Conservation (phyloP, 371 early-diverging fungal genomes). For the Dipsacomyces acuminosporus region DNA sequence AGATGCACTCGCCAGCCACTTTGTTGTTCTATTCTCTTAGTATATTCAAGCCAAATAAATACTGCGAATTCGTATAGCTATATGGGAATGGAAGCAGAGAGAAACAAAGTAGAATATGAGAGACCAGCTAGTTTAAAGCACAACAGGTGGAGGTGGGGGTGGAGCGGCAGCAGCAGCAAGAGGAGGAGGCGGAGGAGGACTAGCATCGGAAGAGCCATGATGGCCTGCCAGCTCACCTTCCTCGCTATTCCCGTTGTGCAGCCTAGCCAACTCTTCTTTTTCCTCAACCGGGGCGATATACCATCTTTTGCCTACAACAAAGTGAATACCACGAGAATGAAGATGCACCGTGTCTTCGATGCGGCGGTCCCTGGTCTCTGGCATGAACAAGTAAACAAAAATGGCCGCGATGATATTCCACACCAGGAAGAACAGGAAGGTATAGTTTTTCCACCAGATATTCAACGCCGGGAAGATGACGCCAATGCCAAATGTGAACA, state of each 20-base stretch:
- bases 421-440: conserved; percentile 65
- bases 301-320: conserved; percentile 38
- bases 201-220: too few species aligned
- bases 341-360: conserved; percentile 40
- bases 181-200: too few species aligned
- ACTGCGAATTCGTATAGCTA: neutral
- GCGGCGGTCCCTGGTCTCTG: conserved; percentile 71
- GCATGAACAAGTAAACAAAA: conserved; percentile 62
- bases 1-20: too few species aligned
- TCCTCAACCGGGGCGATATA: conserved; percentile 14
- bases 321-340: conserved; percentile 44
- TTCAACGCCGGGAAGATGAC: conserved; percentile 64
- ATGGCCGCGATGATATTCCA: conserved; percentile 49
- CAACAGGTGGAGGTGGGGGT: neutral
- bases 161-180: neutral
- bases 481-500: conserved; percentile 64
- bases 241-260: neutral
- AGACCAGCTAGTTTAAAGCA: too few species aligned
- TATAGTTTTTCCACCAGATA: conserved; percentile 56
- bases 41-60: neutral
- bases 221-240: too few species aligned
- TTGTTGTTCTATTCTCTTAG: neutral
- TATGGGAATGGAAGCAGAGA: neutral
- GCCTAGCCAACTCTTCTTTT: conserved; percentile 8
- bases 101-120: too few species aligned